Conservation (phyloP, 495 filamentous ascomycete genomes). For the Aspergillus nidulans region DNA sequence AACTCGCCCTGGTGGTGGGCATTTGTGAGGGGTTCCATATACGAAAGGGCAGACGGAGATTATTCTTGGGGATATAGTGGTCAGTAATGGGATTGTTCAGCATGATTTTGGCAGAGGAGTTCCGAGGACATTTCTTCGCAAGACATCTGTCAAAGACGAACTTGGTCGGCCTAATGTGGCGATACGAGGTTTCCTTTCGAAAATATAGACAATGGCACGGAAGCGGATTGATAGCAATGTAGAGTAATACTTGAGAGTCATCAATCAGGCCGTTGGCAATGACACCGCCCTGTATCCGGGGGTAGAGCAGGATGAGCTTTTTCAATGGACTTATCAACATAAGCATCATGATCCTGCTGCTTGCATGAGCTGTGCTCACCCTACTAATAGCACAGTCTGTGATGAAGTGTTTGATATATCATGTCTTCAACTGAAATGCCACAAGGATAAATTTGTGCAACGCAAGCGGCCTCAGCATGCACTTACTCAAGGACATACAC, state of each 20-base stretch:
- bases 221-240: neutral
- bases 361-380: neutral
- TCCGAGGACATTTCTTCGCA: constrained; percentile 19
- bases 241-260: neutral
- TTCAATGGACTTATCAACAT: constrained; percentile 12
- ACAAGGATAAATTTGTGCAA: constrained; percentile 7
- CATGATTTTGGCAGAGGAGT: constrained; percentile 29
- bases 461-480: constrained; percentile 4
- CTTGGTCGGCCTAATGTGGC: neutral
- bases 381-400: constrained; percentile 2
- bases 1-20: constrained; percentile 25
- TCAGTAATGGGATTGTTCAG: constrained; percentile 23
- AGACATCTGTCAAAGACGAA: constrained; percentile 9
- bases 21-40: constrained; percentile 30
- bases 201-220: neutral
- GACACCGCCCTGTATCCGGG: constrained; percentile 14
- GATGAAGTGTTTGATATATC: neutral
- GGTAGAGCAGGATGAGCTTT: constrained; percentile 17
- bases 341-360: constrained; percentile 10
- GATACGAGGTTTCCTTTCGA: constrained; percentile 18
- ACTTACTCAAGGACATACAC: neutral
- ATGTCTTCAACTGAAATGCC: constrained; percentile 13
- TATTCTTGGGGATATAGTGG: constrained; percentile 40
- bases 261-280: neutral
- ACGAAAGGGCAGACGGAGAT: constrained; percentile 12